Evolutionary conservation across 202 grass and related monocot species (phyloP), one percentile per base, ranked within the genome.

Genomic region (Setaria italica): DNA sequence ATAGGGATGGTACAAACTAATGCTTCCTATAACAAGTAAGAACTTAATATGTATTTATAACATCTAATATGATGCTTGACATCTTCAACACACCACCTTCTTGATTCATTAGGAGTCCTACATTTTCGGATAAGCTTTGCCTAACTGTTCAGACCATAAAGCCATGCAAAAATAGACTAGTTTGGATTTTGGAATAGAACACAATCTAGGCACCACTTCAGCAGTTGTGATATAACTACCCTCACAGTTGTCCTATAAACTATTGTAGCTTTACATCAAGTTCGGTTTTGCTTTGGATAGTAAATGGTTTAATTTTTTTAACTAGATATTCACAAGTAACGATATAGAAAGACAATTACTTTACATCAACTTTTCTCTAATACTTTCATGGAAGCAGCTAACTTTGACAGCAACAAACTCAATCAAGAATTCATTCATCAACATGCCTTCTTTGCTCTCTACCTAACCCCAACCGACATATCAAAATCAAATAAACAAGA

Each of bases 11-110:
- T 39, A 69, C 4, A 39, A 45, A 20, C 32, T 67, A 21, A 11
- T 50, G 34, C 48, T 67, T 37, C 17, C 62, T 54, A 34, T 25
- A 67, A 69, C 20, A 41, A 69, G 56, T 33, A n/a, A 54, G 10
- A 68, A n/a, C 19, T 32, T 48, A 46, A 6, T 67, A 39, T 41
- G 34, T 50, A 80, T 25, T 39, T 69, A 41, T 29, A 55, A 43
- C n/a, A 13, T 68, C 32, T 41, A 15, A 81, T 71, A 48, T 48
- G 33, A 56, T 81, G 20, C 34, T 77, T 58, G 51, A 80, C 46
- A 66, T 32, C 17, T 66, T 67, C 62, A 39, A 17, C 25, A 10
- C 45, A 12, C 2, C 14, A 39, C 57, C 57, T 9, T 37, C 35
- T 43, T 20, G 20, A 42, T 76, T 56, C 55, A 25, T 15, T 68